A percentile compares a stretch with the other conserved stretches of the same genome.
phyloP scores from a whole-genome alignment of 2,329 filamentous ascomycete genomes.

The Fusarium marasasianum region DNA sequence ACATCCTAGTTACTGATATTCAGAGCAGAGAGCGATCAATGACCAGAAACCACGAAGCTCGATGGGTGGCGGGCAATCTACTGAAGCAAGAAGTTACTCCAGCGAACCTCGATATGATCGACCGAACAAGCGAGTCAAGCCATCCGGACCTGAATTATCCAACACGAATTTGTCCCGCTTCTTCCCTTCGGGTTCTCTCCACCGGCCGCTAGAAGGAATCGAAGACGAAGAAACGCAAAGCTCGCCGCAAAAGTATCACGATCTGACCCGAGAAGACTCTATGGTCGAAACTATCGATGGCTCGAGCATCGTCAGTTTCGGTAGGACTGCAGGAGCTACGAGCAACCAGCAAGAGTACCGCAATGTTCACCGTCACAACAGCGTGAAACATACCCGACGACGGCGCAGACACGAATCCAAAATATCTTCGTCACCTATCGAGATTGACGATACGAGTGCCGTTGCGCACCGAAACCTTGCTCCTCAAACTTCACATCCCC shows the following conservation, averaged over 20 bases:
- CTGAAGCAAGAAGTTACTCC: neutral
- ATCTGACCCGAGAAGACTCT: constrained; percentile 34
- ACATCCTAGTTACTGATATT: constrained; percentile 15
- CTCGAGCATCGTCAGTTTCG: constrained; percentile 24
- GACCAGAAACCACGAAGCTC: constrained; percentile 35
- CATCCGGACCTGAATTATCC: neutral
- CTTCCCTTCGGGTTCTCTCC: neutral
- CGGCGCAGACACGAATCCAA: constrained; percentile 4
- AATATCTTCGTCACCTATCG: neutral
- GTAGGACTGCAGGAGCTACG: constrained; percentile 17
- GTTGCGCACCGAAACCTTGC: constrained; percentile 23
- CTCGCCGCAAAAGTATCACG: constrained; percentile 2
- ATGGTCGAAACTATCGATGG: constrained; percentile 29
- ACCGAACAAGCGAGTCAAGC: constrained; percentile 39
- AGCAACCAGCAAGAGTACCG: constrained; percentile 35
- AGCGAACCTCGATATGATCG: constrained; percentile 16
- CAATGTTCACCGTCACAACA: constrained; percentile 13
- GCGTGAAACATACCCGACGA: constrained; percentile 1
- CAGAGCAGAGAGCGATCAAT: constrained; percentile 39
- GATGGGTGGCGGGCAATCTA: constrained; percentile 8
- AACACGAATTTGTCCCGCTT: neutral
- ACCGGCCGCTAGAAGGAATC: constrained; percentile 9
- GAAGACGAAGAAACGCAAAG: constrained; percentile 16
- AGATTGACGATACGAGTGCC: constrained; percentile 17
- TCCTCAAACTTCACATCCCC: constrained; percentile 7